Evolutionary conservation across 305 asterid genomes (phyloP), one percentile per base, ranked within the genome.

Genomic region (Caryopteris hybrid): DNA sequence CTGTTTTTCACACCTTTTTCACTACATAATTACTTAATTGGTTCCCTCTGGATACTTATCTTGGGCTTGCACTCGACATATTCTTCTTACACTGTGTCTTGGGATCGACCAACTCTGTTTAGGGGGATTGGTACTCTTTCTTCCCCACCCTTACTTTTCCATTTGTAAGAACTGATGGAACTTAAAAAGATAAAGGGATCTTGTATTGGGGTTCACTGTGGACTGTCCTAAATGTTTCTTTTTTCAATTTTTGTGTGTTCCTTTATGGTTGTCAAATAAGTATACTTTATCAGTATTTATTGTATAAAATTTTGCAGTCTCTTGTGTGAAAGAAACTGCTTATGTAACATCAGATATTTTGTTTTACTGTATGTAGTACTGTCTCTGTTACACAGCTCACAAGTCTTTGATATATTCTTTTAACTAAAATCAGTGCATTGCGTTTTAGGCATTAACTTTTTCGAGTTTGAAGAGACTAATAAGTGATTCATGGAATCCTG

Each of bases 11-110:
- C 5, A 14, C 42, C 57, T 22, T 64, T 41, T 22, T 39, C 9
- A n/a, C 25, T 42, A 5, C 58, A 16, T 55, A 7, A 48, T 16
- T 69, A 9, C 4, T 67, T 22, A 12, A 14, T n/a, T 22, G 16
- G 20, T 70, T 50, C 47, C 56, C 4, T 50, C 4, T 43, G 18
- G 69, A 43, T 60, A 63, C 65, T 42, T 70, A 25, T 11, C 46
- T 57, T 69, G 50, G 25, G 51, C 36, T 10, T 69, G 50, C 18
- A 42, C 36, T 10, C 11, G 18, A 41, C 14, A 0, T 64, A 17
- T 51, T 59, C 54, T 51, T 20, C 42, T 6, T 8, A n/a, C n/a
- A n/a, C n/a, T n/a, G n/a, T n/a, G n/a, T n/a, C n/a, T n/a, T n/a
- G n/a, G n/a, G n/a, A n/a, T 27, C 5, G 33, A 27, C 33, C 2